Percentiles rank a stretch among this genome's conserved stretches.
Evolutionary conservation across 2,329 filamentous ascomycete genomes (phyloP).

Genomic region (Teratosphaeria pseudoeucalypti): DNA sequence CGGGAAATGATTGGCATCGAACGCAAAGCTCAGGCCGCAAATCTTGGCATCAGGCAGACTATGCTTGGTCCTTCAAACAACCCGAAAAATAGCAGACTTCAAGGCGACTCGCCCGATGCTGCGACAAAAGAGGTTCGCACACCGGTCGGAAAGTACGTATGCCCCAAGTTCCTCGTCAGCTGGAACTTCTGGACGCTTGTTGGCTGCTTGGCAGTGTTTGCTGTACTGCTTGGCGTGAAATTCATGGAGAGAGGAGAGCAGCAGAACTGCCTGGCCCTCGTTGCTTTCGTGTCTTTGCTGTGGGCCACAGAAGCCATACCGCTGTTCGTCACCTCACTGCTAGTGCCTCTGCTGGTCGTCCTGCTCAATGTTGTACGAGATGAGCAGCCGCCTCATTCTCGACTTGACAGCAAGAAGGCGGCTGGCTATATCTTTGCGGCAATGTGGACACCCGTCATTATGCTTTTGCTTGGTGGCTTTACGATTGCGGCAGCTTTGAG

Average conservation of each 20-base stretch:
- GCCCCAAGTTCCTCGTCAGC: conserved; percentile 75
- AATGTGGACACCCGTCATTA: conserved; percentile 99
- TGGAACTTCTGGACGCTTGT: conserved; percentile 70
- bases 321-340: conserved; percentile 86
- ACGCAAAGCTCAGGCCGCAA: conserved; percentile 85
- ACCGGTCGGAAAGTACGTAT: conserved; percentile 64
- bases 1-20: conserved; percentile 98
- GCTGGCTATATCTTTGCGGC: conserved; percentile 78
- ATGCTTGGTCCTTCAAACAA: conserved; percentile 67
- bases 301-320: conserved; percentile 99
- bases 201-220: conserved; percentile 60
- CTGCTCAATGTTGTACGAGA: conserved; percentile 73
- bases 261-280: conserved; percentile 88
- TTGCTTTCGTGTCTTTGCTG: conserved; percentile 83
- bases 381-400: conserved; percentile 57
- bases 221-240: conserved; percentile 61
- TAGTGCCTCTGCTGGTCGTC: conserved; percentile 89
- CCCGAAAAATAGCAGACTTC: conserved; percentile 57
- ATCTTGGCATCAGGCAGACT: conserved; percentile 67
- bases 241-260: conserved; percentile 83
- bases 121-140: conserved; percentile 62
- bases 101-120: conserved; percentile 54
- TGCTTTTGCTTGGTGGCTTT: conserved; percentile 92
- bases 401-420: conserved; percentile 70
- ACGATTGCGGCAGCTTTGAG: conserved; percentile 89